Percentiles rank a stretch among this genome's conserved stretches.
Conservation (phyloP, 169 alveolate genomes). For the Eimeria maxima region DNA sequence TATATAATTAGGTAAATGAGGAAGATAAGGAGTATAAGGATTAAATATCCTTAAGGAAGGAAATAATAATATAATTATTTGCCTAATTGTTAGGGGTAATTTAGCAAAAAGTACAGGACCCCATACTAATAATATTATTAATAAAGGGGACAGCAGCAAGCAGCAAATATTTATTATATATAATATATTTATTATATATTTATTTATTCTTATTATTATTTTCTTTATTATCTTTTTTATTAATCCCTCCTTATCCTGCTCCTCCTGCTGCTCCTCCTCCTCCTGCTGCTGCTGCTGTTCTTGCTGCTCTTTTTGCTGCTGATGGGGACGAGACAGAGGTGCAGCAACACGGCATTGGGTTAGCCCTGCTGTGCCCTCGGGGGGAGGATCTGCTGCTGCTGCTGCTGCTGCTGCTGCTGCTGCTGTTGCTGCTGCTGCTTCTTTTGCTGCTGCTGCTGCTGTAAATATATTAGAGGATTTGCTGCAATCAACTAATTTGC, state of each 20-base stretch:
- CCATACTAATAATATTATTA: neutral
- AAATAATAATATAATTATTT: neutral
- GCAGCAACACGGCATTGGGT: neutral
- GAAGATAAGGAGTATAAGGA: neutral
- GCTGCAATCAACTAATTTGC: too few relatives aligned
- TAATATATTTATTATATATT: neutral
- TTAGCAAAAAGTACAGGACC: neutral
- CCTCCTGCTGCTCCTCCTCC: neutral
- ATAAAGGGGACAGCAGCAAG: neutral
- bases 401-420: conserved; percentile 17
- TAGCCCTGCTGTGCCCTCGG: conserved; percentile 35
- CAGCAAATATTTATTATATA: neutral
- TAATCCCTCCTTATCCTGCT: too few relatives aligned
- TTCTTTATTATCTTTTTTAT: too few relatives aligned
- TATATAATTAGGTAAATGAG: too few relatives aligned
- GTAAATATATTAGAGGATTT: too few relatives aligned
- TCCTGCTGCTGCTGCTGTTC: conserved; percentile 36
- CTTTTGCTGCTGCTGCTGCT: neutral
- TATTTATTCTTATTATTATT: too few relatives aligned
- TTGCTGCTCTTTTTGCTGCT: conserved; percentile 50
- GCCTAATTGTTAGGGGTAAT: neutral
- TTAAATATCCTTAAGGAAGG: neutral
- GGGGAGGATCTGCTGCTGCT: neutral
- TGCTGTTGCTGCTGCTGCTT: neutral
- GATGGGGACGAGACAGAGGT: neutral